Percentiles rank a stretch among this genome's conserved stretches.
Evolutionary conservation across 495 filamentous ascomycete genomes (phyloP).

Genomic region (Daldinia bambusicola): DNA sequence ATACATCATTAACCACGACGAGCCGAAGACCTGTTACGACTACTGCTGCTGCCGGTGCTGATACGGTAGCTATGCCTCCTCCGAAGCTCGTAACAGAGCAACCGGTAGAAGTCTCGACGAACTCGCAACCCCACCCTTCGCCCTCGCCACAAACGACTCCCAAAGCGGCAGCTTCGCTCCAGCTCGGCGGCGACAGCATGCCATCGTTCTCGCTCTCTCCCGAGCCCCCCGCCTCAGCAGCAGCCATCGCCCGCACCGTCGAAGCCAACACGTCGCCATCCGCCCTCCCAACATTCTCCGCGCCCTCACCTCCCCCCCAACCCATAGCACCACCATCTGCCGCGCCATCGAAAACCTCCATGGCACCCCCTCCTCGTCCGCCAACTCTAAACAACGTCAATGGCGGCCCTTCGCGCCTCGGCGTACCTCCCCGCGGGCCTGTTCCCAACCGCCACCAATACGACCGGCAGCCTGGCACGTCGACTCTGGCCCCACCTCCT

Average conservation of each 20-base stretch:
- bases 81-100: conserved; percentile 6
- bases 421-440: conserved; percentile 32
- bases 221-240: conserved; percentile 52
- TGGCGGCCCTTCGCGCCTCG: conserved; percentile 30
- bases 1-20: neutral
- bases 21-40: neutral
- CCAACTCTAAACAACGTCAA: conserved; percentile 23
- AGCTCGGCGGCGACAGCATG: conserved; percentile 33
- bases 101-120: conserved; percentile 6
- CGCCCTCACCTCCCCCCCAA: conserved; percentile 32
- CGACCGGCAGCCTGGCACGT: conserved; percentile 50
- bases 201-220: conserved; percentile 58
- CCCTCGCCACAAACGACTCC: conserved; percentile 52
- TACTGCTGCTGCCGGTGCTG: neutral
- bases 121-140: conserved; percentile 15
- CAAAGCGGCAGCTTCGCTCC: conserved; percentile 46
- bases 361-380: conserved; percentile 46
- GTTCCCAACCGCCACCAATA: conserved; percentile 47
- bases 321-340: conserved; percentile 27
- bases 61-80: conserved; percentile 31
- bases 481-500: conserved; percentile 58
- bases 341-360: conserved; percentile 28
- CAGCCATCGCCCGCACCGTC: conserved; percentile 46
- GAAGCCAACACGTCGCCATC: conserved; percentile 34
- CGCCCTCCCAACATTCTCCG: conserved; percentile 33